Base-by-base conservation (phyloP, 495 filamentous ascomycete species). In the Sabuloglossum arenarium region DNA sequence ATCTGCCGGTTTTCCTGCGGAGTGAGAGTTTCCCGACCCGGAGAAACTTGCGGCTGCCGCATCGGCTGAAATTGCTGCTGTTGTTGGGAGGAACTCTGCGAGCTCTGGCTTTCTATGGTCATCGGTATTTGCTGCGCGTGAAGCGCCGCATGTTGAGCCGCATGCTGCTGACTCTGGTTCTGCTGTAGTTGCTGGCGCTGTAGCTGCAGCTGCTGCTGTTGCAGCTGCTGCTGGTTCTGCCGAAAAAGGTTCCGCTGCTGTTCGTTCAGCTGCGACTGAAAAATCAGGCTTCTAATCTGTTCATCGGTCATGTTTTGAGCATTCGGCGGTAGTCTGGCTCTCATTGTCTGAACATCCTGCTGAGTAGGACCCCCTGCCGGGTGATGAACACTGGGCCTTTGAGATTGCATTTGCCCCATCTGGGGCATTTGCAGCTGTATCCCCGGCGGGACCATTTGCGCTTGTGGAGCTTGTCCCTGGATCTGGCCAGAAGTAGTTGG, bases 1-100 rank as follows among this genome's bases (percentile, higher is more conserved):
- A 79, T 70, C 27, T 70, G 65, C 1, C 72, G 68, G 50, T 67
- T 63, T 23, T 78, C 71, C 49, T 71, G 66, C 1, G 61, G 59
- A 6, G 64, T 68, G 11, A 75, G 64, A 12, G n/a, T 60, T 60
- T 6, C 32, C 34, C 23, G 66, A 63, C 16, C 61, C 42, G 32
- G 59, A 45, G 56, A 28, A 24, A 63, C 61, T 9, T 24, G 59
- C 43, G 57, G 66, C 56, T 62, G 62, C 54, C 32, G 60, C 24
- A 42, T 63, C 45, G 8, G 39, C 45, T 57, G 54, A 28, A 46
- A 54, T 47, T 57, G 60, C 27, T 47, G 46, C 32, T 61, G 60
- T 25, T 51, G 60, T 12, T 54, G 53, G 11, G 47, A 27, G 6
- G 8, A 1, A 29, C 28, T 51, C 12, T 51, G 47, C 1, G 23